Conservation (phyloP, 2,329 filamentous ascomycete genomes). For the Clarireedia hainanense region DNA sequence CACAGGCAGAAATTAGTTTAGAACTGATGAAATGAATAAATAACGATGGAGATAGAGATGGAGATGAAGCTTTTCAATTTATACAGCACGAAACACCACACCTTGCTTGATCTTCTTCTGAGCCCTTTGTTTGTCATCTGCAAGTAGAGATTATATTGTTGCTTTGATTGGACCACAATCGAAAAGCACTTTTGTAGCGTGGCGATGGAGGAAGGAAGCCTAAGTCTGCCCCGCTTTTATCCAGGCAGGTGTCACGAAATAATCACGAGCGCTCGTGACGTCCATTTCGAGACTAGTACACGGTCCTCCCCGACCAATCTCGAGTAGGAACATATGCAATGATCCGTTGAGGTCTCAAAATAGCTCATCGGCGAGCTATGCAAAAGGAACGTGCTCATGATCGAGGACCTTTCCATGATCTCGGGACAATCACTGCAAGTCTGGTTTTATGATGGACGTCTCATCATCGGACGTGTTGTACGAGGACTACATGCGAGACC, state of each 20-base stretch:
- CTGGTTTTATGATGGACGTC: no score
- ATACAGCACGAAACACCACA: no score
- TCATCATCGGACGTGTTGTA: no score
- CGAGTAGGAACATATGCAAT: no score
- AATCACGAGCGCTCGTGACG: background rate
- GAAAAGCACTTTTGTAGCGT: background rate
- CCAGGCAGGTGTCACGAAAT: slow-evolving; percentile 6
- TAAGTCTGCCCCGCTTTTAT: background rate
- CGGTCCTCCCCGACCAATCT: background rate
- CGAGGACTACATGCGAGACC: no score
- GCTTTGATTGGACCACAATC: background rate
- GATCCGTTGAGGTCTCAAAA: background rate
- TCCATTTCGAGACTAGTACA: background rate
- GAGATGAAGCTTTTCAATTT: background rate
- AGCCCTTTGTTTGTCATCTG: background rate
- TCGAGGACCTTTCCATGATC: no score
- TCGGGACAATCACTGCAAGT: no score
- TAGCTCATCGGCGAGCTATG: no score
- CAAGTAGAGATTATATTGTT: background rate
- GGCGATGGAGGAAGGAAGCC: background rate
- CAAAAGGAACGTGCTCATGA: no score
- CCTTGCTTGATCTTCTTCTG: background rate
- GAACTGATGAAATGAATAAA: no score
- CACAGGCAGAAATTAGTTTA: no score
- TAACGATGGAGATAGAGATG: background rate